Base-by-base conservation (phyloP, 176 grass and related monocot species). In the Neostapfia colusana region DNA sequence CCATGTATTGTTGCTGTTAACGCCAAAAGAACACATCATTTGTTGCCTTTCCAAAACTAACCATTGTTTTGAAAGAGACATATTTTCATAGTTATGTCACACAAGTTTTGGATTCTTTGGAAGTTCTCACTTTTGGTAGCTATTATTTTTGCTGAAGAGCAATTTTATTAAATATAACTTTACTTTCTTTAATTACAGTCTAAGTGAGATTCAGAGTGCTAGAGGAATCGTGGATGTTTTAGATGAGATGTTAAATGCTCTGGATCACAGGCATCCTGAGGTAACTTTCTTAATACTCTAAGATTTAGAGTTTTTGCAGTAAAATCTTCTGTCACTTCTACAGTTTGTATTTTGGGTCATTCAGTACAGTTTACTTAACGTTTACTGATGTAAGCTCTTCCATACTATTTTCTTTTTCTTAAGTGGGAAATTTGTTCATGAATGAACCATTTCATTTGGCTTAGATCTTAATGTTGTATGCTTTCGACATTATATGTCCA, bases 231-330 rank as follows among this genome's bases (percentile, higher is more conserved):
- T 93, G 65, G 92, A 92, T 65, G 89, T 99, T 26, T 75, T 99
- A 16, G 85, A 89, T 82, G 96, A 99, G 75, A 99, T 99, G 87
- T 82, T 99, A 53, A 95, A 99, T 92, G 92, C 92, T 45, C 75
- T 99, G 60, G 92, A 99, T 83, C 85, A 91, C 80, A 75, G 79
- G 37, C 91, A 99, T 79, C 87, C 80, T 53, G 89, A 99, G 96
- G 96, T 95, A 66, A 82, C n/a, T 65, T 59, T 74, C 21, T 67
- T 81, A 63, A 75, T 69, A 21, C 37, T n/a, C n/a, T 70, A 24
- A 38, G 12, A 10, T 63, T 75, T 64, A 20, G 13, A 1, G 66
- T 13, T 78, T 1, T 43, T 83, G 4, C 28, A 18, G 18, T 73
- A 41, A 12, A 72, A 24, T 31, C 38, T 51, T 45, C 10, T 16